Conservation (phyloP, 169 alveolate species). For the Ichthyophthirius multifiliis region DNA sequence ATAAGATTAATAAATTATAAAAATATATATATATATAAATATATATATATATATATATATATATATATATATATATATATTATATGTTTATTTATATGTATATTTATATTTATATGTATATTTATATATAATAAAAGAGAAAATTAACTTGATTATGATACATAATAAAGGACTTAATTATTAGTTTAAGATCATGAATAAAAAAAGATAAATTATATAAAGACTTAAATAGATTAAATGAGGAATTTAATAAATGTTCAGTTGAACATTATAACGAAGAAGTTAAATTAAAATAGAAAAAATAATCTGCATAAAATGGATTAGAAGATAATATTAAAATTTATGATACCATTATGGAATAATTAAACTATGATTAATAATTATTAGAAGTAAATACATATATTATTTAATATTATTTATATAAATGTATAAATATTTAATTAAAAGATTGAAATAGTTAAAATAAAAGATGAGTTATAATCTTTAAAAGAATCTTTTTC, state of each 20-base stretch:
- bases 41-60: no score
- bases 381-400: no score
- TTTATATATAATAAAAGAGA: neutral
- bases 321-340: conserved; percentile 17
- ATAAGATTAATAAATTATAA: no score
- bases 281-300: conserved; percentile 14
- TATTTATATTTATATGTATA: no score
- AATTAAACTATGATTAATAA: neutral
- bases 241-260: conserved; percentile 17
- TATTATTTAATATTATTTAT: no score
- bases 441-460: conserved; percentile 16
- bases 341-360: conserved; percentile 37
- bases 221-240: conserved; percentile 13
- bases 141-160: neutral
- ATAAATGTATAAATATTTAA: no score
- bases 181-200: conserved; percentile 29
- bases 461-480: neutral
- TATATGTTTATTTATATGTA: neutral
- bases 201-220: conserved; percentile 25
- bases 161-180: neutral
- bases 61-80: no score
- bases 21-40: no score
- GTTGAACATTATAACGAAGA: conserved; percentile 27
- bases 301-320: conserved; percentile 16
- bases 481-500: conserved; percentile 2